Percentiles rank a stretch among this genome's conserved stretches.
These are phyloP conservation scores for Falciphora oryzae DNA, from an alignment of 2,329 filamentous ascomycete species.

Conservation along the genomic window DNA sequence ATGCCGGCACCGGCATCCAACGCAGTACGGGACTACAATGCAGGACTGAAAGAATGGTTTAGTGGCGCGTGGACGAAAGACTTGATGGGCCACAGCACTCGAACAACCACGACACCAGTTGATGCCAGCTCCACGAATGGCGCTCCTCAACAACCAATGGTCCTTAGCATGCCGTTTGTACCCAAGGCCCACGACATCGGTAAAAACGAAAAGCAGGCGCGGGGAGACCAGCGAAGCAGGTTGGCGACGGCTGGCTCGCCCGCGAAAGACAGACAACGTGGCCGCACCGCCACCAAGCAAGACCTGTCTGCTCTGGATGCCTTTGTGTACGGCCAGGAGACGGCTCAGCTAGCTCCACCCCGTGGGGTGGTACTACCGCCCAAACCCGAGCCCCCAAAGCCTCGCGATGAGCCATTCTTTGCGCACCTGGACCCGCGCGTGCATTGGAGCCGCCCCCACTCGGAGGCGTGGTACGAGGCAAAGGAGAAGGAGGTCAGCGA, in stretches of 20 bases:
- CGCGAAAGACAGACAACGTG: background rate
- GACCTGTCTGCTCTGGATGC: slow-evolving; percentile 18
- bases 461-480: slow-evolving; percentile 37
- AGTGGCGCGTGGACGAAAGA: background rate
- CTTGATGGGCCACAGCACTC: background rate
- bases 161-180: background rate
- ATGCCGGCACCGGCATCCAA: background rate
- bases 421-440: slow-evolving; percentile 45
- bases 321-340: slow-evolving; percentile 22
- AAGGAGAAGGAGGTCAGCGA: slow-evolving; percentile 45
- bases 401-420: slow-evolving; percentile 30
- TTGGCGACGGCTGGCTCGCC: background rate
- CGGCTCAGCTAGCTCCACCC: slow-evolving; percentile 18
- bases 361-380: slow-evolving; percentile 14
- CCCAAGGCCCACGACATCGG: background rate
- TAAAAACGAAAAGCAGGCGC: background rate
- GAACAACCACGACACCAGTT: background rate
- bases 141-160: background rate
- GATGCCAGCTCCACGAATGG: background rate
- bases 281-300: background rate
- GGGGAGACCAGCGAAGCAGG: background rate
- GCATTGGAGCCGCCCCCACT: slow-evolving; percentile 38
- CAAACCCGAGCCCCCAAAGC: slow-evolving; percentile 13
- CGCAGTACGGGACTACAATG: background rate
- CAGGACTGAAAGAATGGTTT: background rate